These are phyloP conservation scores for Globisporangium iwayamae DNA, from an alignment of 352 stramenopile genomes.

Conservation along the genomic window DNA sequence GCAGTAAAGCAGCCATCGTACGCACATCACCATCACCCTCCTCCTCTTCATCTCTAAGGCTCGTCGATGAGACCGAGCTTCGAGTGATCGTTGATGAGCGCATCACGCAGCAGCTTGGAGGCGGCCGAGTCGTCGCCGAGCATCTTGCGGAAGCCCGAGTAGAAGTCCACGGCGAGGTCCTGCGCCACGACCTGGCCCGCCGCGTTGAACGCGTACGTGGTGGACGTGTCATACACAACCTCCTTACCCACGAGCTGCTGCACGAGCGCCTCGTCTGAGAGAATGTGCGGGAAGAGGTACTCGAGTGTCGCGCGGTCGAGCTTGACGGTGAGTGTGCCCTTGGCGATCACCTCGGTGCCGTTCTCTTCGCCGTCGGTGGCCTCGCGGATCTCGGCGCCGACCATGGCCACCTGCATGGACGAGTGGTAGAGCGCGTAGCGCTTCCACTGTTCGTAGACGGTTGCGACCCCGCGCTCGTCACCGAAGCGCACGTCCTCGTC, in stretches of 20 bases:
- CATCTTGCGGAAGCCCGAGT: constrained; percentile 19
- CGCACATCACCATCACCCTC: background rate
- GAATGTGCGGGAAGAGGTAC: constrained; percentile 33
- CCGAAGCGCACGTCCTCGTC: constrained; percentile 37
- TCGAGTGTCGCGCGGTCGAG: constrained; percentile 21
- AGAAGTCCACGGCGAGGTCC: constrained; percentile 26
- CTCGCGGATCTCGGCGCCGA: constrained; percentile 11
- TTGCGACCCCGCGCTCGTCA: constrained; percentile 9
- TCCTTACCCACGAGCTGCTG: constrained; percentile 34
- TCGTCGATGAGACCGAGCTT: constrained; percentile 11
- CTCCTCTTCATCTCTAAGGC: background rate
- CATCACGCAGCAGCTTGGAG: constrained; percentile 13
- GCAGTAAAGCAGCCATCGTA: too few species aligned
- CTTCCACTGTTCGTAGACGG: constrained; percentile 22
- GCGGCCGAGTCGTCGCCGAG: constrained; percentile 10
- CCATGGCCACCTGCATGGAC: constrained; percentile 16
- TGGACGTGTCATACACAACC: constrained; percentile 27
- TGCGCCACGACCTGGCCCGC: constrained; percentile 16
- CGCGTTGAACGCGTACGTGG: constrained; percentile 29
- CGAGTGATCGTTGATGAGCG: constrained; percentile 11
- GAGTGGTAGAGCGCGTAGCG: constrained; percentile 21
- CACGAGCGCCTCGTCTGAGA: constrained; percentile 31
- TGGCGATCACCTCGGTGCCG: constrained; percentile 14
- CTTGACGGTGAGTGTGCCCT: constrained; percentile 14
- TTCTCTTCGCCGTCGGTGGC: constrained; percentile 4